A percentile compares a stretch with the other conserved stretches of the same genome.
Evolutionary conservation across 192 early-diverging fungal species (phyloP).

Genomic region (Umbelopsis ramanniana): DNA sequence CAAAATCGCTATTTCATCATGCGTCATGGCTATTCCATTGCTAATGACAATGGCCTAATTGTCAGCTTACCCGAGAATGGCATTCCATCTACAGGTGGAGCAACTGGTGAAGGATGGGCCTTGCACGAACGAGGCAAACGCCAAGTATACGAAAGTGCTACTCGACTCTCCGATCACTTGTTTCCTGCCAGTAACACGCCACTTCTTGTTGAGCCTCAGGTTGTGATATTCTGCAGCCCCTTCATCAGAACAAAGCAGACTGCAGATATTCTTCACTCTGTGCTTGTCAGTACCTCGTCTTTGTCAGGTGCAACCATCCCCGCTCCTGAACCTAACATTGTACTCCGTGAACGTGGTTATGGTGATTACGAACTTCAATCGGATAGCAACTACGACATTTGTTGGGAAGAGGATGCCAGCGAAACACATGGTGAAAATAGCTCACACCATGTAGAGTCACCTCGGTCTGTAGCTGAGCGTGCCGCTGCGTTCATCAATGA

Average conservation of each 20-base stretch:
- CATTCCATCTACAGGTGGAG: slow-evolving; percentile 49
- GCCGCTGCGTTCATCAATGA: slow-evolving; percentile 36
- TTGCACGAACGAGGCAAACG: slow-evolving; percentile 51
- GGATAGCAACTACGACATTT: slow-evolving; percentile 43
- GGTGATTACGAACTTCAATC: slow-evolving; percentile 58
- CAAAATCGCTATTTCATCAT: slow-evolving; percentile 48
- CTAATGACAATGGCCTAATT: slow-evolving; percentile 57
- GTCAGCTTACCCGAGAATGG: slow-evolving; percentile 60
- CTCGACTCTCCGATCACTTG: slow-evolving; percentile 34
- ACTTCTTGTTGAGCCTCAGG: neutral
- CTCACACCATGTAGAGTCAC: slow-evolving; percentile 26
- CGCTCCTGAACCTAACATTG: slow-evolving; percentile 22
- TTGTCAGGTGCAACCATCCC: slow-evolving; percentile 19
- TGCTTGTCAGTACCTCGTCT: slow-evolving; percentile 19
- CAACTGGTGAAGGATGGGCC: slow-evolving; percentile 53
- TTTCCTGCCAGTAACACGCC: slow-evolving; percentile 3
- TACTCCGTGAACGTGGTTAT: slow-evolving; percentile 61
- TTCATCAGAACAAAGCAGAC: slow-evolving; percentile 59
- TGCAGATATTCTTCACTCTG: slow-evolving; percentile 45
- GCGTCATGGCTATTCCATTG: slow-evolving; percentile 63
- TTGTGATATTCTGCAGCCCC: slow-evolving; percentile 54
- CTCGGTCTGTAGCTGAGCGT: slow-evolving; percentile 30
- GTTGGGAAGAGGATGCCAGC: slow-evolving; percentile 49
- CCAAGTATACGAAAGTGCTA: slow-evolving; percentile 50
- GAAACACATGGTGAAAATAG: slow-evolving; percentile 31